Evolutionary conservation across 139 green algal species (phyloP).

Genomic region (Chlamydomonas incerta): DNA sequence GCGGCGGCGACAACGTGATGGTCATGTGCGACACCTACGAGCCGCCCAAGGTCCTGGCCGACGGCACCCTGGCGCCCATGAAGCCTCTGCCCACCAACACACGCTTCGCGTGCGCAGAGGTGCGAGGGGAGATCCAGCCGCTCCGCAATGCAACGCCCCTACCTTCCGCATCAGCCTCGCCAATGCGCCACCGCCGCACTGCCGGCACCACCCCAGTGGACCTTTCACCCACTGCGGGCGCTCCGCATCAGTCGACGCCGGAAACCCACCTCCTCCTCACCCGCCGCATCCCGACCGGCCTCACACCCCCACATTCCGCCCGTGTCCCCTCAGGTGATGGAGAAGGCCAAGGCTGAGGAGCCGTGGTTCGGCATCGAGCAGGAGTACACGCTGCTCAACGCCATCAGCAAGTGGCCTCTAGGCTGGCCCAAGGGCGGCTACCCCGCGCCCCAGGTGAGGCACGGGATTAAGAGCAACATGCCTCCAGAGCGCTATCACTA

Average conservation of each 20-base stretch:
- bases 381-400: slow-evolving; percentile 98
- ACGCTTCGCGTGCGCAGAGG: slow-evolving; percentile 71
- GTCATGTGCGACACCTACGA: slow-evolving; percentile 97
- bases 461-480: too few relatives aligned
- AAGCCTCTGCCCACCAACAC: slow-evolving; percentile 96
- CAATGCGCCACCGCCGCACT: too few relatives aligned
- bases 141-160: too few relatives aligned
- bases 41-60: slow-evolving; percentile 74
- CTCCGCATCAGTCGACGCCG: too few relatives aligned
- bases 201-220: too few relatives aligned
- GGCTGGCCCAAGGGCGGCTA: slow-evolving; percentile 94
- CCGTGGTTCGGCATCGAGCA: slow-evolving; percentile 98
- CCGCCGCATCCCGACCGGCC: too few relatives aligned
- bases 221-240: too few relatives aligned
- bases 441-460: slow-evolving; percentile 82
- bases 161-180: too few relatives aligned
- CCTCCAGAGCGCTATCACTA: too few relatives aligned
- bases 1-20: slow-evolving; percentile 92
- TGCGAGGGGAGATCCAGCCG: too few relatives aligned
- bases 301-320: too few relatives aligned
- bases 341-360: slow-evolving; percentile 78
- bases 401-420: slow-evolving; percentile 96
- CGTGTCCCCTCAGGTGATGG: slow-evolving; percentile 71
- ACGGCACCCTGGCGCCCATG: slow-evolving; percentile 72
- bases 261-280: too few relatives aligned